phyloP scores from a whole-genome alignment of 345 rosid genomes.

The Theobroma cacao region DNA sequence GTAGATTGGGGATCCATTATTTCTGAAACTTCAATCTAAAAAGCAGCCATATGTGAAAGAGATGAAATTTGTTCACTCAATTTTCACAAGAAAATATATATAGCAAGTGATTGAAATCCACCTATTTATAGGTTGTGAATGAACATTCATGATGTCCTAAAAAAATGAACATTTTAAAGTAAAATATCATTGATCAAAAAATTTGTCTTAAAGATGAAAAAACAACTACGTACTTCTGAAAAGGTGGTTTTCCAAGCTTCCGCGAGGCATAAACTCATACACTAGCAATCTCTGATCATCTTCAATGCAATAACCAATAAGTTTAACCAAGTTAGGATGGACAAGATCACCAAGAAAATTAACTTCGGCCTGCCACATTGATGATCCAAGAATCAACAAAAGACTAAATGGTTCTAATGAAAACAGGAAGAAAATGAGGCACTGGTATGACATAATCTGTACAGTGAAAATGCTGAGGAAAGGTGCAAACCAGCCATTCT shows the following conservation, averaged over 20 bases:
- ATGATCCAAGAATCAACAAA: conserved; percentile 20
- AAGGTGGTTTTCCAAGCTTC: conserved; percentile 70
- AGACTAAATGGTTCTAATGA: background rate
- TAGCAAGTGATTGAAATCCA: background rate
- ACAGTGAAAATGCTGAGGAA: conserved; percentile 7
- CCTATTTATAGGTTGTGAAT: background rate
- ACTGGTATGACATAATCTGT: background rate
- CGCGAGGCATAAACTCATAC: conserved; percentile 68
- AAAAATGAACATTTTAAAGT: background rate
- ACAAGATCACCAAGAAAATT: conserved; percentile 65
- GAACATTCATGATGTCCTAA: background rate
- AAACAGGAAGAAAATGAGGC: background rate
- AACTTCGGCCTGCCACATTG: conserved; percentile 64
- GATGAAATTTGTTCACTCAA: background rate
- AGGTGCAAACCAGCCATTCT: conserved; percentile 86
- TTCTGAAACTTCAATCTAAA: conserved; percentile 2
- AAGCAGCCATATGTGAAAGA: background rate
- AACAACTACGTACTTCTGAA: conserved; percentile 41
- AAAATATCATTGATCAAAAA: background rate
- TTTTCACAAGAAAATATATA: background rate
- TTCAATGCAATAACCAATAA: conserved; percentile 56
- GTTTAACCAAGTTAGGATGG: conserved; percentile 55
- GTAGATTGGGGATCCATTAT: background rate
- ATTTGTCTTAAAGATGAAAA: background rate
- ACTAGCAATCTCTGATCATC: conserved; percentile 67